Percentiles rank a stretch among this genome's conserved stretches.
These are phyloP conservation scores for Lipomyces kockii DNA, from an alignment of 805 yeast genomes.

Conservation along the genomic window DNA sequence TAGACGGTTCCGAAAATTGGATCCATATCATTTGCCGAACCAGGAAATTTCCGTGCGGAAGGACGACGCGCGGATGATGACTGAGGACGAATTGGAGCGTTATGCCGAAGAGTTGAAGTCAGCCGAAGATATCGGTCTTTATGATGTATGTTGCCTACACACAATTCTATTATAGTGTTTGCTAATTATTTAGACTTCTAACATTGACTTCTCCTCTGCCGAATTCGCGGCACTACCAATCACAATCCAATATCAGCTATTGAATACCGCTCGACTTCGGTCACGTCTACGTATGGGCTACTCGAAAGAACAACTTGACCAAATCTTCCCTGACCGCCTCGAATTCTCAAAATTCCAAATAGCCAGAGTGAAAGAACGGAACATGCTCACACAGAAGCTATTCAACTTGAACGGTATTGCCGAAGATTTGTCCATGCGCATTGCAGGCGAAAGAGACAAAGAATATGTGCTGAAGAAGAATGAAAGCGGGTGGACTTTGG, in stretches of 20 bases:
- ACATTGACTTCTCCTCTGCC: slow-evolving; percentile 80
- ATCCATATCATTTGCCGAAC: slow-evolving; percentile 85
- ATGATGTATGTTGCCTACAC: slow-evolving; percentile 39
- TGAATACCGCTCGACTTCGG: slow-evolving; percentile 78
- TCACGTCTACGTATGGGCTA: slow-evolving; percentile 96
- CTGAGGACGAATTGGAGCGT: slow-evolving; percentile 71
- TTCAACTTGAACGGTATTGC: slow-evolving; percentile 85
- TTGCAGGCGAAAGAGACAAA: slow-evolving; percentile 81
- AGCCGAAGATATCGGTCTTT: slow-evolving; percentile 53
- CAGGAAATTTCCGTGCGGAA: slow-evolving; percentile 49
- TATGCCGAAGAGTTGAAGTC: slow-evolving; percentile 60
- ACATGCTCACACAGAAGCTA: slow-evolving; percentile 83
- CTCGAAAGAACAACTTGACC: slow-evolving; percentile 82
- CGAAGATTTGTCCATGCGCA: slow-evolving; percentile 55
- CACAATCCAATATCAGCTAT: slow-evolving; percentile 83
- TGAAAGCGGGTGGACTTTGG: slow-evolving; percentile 49
- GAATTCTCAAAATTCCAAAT: slow-evolving; percentile 94
- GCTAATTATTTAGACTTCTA: slow-evolving; percentile 38
- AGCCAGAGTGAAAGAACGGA: slow-evolving; percentile 88
- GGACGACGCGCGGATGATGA: slow-evolving; percentile 71
- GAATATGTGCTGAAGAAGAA: slow-evolving; percentile 76
- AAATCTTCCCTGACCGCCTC: slow-evolving; percentile 79
- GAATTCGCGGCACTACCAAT: slow-evolving; percentile 79
- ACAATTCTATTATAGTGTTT: background rate
- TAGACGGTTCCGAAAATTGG: slow-evolving; percentile 56